Base-by-base conservation (phyloP, 2,329 filamentous ascomycete genomes). In the Pestalotiopsis sp. region DNA sequence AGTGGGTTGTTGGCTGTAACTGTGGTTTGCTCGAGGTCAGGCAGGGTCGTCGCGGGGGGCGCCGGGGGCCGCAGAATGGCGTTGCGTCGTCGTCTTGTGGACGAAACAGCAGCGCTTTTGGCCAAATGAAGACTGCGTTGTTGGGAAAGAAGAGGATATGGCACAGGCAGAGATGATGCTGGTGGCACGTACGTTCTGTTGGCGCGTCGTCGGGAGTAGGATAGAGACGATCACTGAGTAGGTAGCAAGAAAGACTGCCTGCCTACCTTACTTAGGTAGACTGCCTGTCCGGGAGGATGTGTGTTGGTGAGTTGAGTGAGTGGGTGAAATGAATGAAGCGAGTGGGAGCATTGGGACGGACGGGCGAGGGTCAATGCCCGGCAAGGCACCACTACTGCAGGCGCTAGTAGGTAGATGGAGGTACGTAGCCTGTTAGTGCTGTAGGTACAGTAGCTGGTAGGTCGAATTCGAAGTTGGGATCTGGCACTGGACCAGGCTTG, bases 401-500 rank as follows among this genome's bases (percentile, higher is more conserved):
- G n/a, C 41, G 41, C 41, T 49, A 49, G 41, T 49, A 49, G 41
- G 41, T 49, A 49, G n/a, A 36, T 36, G 31, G 31, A 36, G 31
- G 31, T 36, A 36, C 31, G 31, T 36, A 36, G 31, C 31, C 31
- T 36, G 41, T 49, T 14, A 49, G 41, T 49, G n/a, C 13, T 14
- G 56, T 58, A 58, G 56, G 56, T 31, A 20, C 56, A 25, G 17
- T 13, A 23, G 17, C 20, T 13, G 14, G 38, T 61, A 36, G 20
- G 31, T 36, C 31, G 31, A 36, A 36, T 20, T 49, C 31, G 17
- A 61, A 63, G 61, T 25, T 63, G n/a, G 61, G 38, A 45, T 36
- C 61, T 63, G 61, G 61, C 61, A 49, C 61, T 63, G 61, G 31
- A 45, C 61, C 23, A 14, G 61, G 61, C 31, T 63, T 31, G 61